Evolutionary conservation across 2,329 filamentous ascomycete species (phyloP), one percentile per base, ranked within the genome.

Genomic region (Ophiobolus disseminans): DNA sequence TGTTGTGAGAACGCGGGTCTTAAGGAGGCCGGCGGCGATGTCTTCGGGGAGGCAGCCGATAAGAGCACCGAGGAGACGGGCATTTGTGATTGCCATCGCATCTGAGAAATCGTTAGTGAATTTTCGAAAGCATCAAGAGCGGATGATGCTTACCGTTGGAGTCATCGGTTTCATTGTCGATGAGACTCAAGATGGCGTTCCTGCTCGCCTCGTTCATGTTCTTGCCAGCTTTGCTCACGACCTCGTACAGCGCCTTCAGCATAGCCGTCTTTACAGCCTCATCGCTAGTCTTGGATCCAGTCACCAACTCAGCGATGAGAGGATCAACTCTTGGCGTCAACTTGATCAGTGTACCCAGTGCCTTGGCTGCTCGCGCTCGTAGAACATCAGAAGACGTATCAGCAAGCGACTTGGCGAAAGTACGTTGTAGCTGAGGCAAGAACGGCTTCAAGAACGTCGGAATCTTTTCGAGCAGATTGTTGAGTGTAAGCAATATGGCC

Each of bases 381-480:
- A 99, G 78, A 16, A 92, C 80, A 60, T 97, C 93, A 71, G 93
- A 97, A 0, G 91, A 90, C 0, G 91, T 86, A 73, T 99, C 95
- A 3, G 94, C 94, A 40, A 99, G 82, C 32, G 92, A 93, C 75
- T 97, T 95, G 48, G 94, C 93, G 77, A 99, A 99, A 0, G 94
- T 99, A 52, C 94, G 86, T 75, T 99, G 94, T 43, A 99, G 82
- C 70, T 99, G 94, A 8, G 94, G 94, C 69, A 99, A 77, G 83
- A 99, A 99, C 3, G 94, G 94, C 76, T 97, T 97, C 53, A 99
- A 82, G 61, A 95, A 93, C 8, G 89, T 85, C 0, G 94, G 94
- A 73, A 99, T 97, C 82, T 97, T 99, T 75, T 96, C 91, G 28
- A 99, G 80, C 22, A 99, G 79, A 62, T 95, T 96, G 78, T 97